These are phyloP conservation scores for Canariomyces notabilis DNA, from an alignment of 2,329 filamentous ascomycete species.

Conservation along the genomic window DNA sequence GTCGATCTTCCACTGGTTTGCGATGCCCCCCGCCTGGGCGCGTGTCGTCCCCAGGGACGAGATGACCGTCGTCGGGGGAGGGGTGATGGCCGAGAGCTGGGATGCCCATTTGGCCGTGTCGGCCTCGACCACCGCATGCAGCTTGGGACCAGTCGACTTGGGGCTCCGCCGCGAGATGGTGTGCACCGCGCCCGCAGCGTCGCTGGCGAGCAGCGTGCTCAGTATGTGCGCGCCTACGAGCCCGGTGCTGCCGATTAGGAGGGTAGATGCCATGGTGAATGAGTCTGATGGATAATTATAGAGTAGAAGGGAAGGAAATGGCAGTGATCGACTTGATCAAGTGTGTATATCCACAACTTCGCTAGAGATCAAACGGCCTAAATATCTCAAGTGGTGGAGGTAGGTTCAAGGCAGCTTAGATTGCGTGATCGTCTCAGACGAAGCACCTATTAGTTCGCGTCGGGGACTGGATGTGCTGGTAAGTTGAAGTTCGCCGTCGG, in stretches of 20 bases:
- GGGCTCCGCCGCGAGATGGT: slow-evolving; percentile 65
- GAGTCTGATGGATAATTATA: background rate
- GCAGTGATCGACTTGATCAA: too few species aligned
- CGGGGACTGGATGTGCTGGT: too few species aligned
- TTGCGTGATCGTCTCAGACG: background rate
- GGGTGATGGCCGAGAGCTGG: slow-evolving; percentile 50
- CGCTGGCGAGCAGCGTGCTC: slow-evolving; percentile 51
- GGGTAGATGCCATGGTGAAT: slow-evolving; percentile 10
- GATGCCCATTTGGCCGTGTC: slow-evolving; percentile 66
- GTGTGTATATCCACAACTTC: too few species aligned
- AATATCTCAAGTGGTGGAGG: too few species aligned
- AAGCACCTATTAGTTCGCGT: too few species aligned
- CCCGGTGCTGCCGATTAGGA: slow-evolving; percentile 56
- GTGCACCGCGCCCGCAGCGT: slow-evolving; percentile 48
- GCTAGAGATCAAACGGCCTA: too few species aligned
- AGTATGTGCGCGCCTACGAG: slow-evolving; percentile 72
- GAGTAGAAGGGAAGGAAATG: too few species aligned
- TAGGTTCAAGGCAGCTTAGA: background rate
- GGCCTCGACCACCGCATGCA: slow-evolving; percentile 60
- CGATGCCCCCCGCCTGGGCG: slow-evolving; percentile 66
- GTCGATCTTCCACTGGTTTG: slow-evolving; percentile 81
- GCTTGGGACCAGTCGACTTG: slow-evolving; percentile 50
- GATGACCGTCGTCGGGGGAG: slow-evolving; percentile 61
- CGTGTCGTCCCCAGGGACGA: slow-evolving; percentile 78
- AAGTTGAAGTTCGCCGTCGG: too few species aligned